Evolutionary conservation across 257 asterid species (phyloP).

Genomic region (Przewalskia tangutica): DNA sequence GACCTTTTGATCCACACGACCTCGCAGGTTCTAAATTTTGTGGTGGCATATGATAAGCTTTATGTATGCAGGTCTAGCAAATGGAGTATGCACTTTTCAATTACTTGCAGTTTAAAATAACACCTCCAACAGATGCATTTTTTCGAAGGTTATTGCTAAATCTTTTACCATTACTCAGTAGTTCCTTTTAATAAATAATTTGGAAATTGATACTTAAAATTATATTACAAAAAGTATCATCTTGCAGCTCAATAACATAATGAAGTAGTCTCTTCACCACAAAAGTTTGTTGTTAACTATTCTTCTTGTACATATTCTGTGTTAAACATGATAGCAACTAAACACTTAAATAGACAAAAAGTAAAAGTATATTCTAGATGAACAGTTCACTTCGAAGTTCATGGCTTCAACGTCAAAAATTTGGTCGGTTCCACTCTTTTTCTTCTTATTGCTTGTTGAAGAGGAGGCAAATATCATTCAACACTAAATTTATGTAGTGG

Average conservation of each 20-base stretch:
- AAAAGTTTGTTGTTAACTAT: neutral
- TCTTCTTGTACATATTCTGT: neutral
- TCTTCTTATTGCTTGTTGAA: neutral
- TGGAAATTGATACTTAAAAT: neutral
- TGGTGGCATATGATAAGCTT: too few relatives aligned
- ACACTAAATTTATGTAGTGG: neutral
- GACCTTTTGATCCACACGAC: too few relatives aligned
- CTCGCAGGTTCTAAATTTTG: too few relatives aligned
- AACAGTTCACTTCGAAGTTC: neutral
- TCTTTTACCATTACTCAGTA: neutral
- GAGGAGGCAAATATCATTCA: neutral
- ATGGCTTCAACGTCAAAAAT: neutral
- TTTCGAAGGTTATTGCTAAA: neutral
- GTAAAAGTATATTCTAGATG: neutral
- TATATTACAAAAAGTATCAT: neutral
- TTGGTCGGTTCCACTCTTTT: neutral
- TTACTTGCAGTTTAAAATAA: too few relatives aligned
- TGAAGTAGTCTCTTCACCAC: neutral
- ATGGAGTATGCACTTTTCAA: neutral
- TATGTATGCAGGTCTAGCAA: neutral
- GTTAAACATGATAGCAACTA: neutral
- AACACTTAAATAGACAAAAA: neutral
- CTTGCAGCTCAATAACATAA: neutral
- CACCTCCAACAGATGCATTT: too few relatives aligned
- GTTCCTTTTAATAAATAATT: neutral